Conservation (phyloP, 805 yeast species). For the Cyberlindnera saturnus region DNA sequence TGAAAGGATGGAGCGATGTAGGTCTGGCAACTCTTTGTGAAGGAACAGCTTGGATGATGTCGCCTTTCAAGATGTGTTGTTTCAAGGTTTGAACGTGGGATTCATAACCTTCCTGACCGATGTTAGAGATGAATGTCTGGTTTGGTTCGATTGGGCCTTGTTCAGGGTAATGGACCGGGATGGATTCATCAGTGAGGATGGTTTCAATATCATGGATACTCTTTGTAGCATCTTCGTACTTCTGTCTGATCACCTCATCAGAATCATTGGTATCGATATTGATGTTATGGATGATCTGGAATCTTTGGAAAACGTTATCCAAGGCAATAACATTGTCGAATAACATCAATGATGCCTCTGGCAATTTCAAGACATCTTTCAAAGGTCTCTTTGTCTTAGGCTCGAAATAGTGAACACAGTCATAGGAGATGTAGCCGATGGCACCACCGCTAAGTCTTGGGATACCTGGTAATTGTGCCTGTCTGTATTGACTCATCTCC, state of each 20-base stretch:
- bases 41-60: slow-evolving; percentile 96
- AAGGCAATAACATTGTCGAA: slow-evolving; percentile 86
- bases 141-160: slow-evolving; percentile 67
- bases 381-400: slow-evolving; percentile 76
- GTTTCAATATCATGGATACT: slow-evolving; percentile 52
- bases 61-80: slow-evolving; percentile 81
- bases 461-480: slow-evolving; percentile 76
- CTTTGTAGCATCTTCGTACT: slow-evolving; percentile 47
- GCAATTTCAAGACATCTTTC: slow-evolving; percentile 75
- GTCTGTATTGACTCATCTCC: slow-evolving; percentile 59
- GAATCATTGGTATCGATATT: slow-evolving; percentile 33
- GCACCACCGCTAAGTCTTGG: slow-evolving; percentile 93
- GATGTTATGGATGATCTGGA: slow-evolving; percentile 83
- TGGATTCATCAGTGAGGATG: slow-evolving; percentile 37
- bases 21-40: slow-evolving; percentile 96
- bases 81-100: slow-evolving; percentile 69
- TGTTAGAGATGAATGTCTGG: slow-evolving; percentile 76
- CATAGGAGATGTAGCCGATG: slow-evolving; percentile 91
- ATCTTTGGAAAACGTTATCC: slow-evolving; percentile 90
- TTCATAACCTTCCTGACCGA: slow-evolving; percentile 94
- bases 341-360: slow-evolving; percentile 90
- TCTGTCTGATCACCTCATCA: slow-evolving; percentile 30
- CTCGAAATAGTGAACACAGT: slow-evolving; percentile 94
- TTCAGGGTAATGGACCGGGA: slow-evolving; percentile 53
- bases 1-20: slow-evolving; percentile 92